Evolutionary conservation across 1,139 yeast species (phyloP), one percentile per base, ranked within the genome.

Genomic region (Taphrina deformans): DNA sequence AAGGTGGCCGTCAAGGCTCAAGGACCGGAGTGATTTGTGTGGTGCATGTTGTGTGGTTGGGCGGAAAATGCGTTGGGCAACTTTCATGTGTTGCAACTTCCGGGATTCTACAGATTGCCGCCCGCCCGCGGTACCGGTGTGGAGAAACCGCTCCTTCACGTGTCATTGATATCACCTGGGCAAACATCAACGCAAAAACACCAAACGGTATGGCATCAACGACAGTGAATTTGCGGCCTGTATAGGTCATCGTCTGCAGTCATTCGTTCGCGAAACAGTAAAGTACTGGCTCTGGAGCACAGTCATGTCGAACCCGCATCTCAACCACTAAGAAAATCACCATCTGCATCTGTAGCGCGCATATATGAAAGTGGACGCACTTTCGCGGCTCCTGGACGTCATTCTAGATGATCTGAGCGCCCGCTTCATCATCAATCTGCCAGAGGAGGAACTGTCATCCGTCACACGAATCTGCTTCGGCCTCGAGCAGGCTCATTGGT

Each of bases 401-500:
- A 55, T 62, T 7, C 41, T 52, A 23, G 62, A 91, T 74, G 99
- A 93, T 73, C 79, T 93, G 51, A 80, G 91, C 46, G 98, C 90
- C 59, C 80, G 99, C 69, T 95, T 95, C 73, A 86, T 95, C 65
- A 84, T 92, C 68, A 95, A 93, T 78, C 88, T 93, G 62, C 98
- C 99, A 5, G 85, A 85, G 14, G 98, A 92, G 73, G 99, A 93
- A 75, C 78, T 92, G 65, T 85, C 93, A 35, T 83, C 93, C 23
- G 85, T 89, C 56, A 97, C 91, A 71, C 81, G 99, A 73, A 88
- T 92, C 41, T 84, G 91, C 73, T 95, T 95, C 78, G 97, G 92
- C 74, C 86, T 95, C 50, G 99, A 95, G 79, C 99, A 95, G 76
- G 99, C 99, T 1, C 97, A 91, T 73, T 95, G 99, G 99, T 95